These are phyloP conservation scores for Macrocybe sp. DNA, from an alignment of 1,284 basidiomycete species.

Conservation along the genomic window DNA sequence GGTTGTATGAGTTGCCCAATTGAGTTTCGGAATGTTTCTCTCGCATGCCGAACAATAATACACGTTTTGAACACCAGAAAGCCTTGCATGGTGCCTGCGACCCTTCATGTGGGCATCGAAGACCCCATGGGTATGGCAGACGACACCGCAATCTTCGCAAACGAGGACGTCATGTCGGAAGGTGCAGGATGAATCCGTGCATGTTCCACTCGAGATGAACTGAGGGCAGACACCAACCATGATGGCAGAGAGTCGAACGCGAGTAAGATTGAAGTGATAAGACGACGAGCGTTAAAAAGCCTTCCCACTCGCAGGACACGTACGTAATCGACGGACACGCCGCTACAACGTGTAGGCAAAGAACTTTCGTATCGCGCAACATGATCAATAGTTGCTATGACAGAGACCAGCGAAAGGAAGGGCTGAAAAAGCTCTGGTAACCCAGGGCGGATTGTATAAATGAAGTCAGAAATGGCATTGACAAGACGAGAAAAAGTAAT, in stretches of 20 bases:
- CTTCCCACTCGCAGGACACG: background rate
- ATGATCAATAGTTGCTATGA: too few relatives aligned
- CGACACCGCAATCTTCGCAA: background rate
- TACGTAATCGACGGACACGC: too few relatives aligned
- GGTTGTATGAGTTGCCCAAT: background rate
- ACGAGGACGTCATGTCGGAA: conserved; percentile 25
- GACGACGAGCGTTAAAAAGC: background rate
- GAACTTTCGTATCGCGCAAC: too few relatives aligned
- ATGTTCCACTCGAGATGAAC: conserved; percentile 29
- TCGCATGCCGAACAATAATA: background rate
- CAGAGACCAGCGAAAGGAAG: too few relatives aligned
- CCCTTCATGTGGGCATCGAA: background rate
- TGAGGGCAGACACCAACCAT: conserved; percentile 26
- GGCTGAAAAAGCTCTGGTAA: too few relatives aligned
- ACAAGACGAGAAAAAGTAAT: background rate
- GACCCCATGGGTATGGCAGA: background rate
- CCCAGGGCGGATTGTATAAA: too few relatives aligned
- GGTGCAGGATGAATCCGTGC: conserved; percentile 24
- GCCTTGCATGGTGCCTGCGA: background rate
- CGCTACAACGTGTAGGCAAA: too few relatives aligned
- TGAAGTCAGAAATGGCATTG: too few relatives aligned
- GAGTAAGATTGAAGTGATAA: background rate
- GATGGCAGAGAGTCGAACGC: background rate
- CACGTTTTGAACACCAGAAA: too few relatives aligned
- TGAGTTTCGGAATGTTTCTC: background rate